Base-by-base conservation (phyloP, 352 stramenopile species). In the Elongisporangium anandrum region DNA sequence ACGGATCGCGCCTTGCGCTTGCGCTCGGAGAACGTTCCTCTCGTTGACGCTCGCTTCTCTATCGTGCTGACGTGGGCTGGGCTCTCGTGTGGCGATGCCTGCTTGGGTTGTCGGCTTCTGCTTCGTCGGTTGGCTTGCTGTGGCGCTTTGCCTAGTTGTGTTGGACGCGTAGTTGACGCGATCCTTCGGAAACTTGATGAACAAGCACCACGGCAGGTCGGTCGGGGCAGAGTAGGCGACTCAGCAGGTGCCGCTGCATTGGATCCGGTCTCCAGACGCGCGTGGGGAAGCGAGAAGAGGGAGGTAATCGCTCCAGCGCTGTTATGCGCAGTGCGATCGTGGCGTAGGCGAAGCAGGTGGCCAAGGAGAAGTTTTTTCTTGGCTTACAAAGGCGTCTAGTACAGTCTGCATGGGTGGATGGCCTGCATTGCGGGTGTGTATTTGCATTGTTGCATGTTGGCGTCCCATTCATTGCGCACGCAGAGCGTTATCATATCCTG, bases 301-400 rank as follows among this genome's bases (percentile, higher is more conserved):
- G 24, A 34, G 24, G 3, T 8, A 7, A 41, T 41, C 29, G 29
- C 29, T 41, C 29, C 29, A 41, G 29, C 29, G 29, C 29, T 8
- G 4, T 41, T 16, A 17, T 56, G 19, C 5, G 20, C 24, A 52
- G 34, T 21, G n/a, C 13, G n/a, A 19, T 29, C 17, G 45, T 52
- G 50, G 54, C 51, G 57, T 72, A 58, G 58, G 56, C 62, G 63
- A 76, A 68, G 61, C 69, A 88, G 73, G 81, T 85, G 75, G 60
- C 63, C 62, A 57, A 71, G 75, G 70, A 83, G 77, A 63, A 88
- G 78, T 41, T 71, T 83, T 81, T 75, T 50, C 67, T 75, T 64
- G 48, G 66, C 69, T 75, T 74, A 78, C 75, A 90, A 90, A 90
- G 81, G 81, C 72, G 72, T 75, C 73, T 77, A 82, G 73, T 59